Percentiles rank a stretch among this genome's conserved stretches.
These are phyloP conservation scores for Talaromyces albobiverticillius DNA, from an alignment of 2,329 filamentous ascomycete species.

Conservation along the genomic window DNA sequence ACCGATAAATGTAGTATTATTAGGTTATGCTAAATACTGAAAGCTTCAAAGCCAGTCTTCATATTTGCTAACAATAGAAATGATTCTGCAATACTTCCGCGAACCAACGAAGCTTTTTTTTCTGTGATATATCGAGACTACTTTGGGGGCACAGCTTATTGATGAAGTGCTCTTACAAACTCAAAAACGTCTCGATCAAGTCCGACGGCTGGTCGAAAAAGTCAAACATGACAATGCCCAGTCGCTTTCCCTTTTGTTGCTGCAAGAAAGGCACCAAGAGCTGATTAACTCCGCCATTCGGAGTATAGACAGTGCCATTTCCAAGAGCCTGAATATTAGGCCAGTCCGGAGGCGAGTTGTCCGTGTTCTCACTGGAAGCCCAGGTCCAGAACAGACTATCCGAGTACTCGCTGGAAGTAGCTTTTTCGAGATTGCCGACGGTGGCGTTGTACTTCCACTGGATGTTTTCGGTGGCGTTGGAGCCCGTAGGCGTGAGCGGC, in stretches of 20 bases:
- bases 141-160: too few relatives aligned
- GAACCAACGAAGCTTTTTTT: too few relatives aligned
- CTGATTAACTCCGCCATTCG: conserved; percentile 38
- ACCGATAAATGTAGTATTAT: too few relatives aligned
- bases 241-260: conserved; percentile 38
- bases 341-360: conserved; percentile 37
- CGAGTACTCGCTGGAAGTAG: conserved; percentile 26
- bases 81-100: too few relatives aligned
- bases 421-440: conserved; percentile 36
- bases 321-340: conserved; percentile 49
- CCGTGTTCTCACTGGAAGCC: conserved; percentile 43
- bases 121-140: too few relatives aligned
- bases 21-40: too few relatives aligned
- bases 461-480: conserved; percentile 38
- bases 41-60: too few relatives aligned
- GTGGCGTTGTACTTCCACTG: conserved; percentile 46
- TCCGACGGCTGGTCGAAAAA: conserved; percentile 47
- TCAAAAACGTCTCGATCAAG: conserved; percentile 41
- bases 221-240: conserved; percentile 55
- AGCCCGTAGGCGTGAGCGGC: conserved; percentile 29
- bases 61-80: too few relatives aligned
- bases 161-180: too few relatives aligned
- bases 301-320: conserved; percentile 23
- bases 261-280: conserved; percentile 37
- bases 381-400: conserved; percentile 50